Evolutionary conservation across 257 asterid species (phyloP).

Genomic region (Nicotiana obtusifolia): DNA sequence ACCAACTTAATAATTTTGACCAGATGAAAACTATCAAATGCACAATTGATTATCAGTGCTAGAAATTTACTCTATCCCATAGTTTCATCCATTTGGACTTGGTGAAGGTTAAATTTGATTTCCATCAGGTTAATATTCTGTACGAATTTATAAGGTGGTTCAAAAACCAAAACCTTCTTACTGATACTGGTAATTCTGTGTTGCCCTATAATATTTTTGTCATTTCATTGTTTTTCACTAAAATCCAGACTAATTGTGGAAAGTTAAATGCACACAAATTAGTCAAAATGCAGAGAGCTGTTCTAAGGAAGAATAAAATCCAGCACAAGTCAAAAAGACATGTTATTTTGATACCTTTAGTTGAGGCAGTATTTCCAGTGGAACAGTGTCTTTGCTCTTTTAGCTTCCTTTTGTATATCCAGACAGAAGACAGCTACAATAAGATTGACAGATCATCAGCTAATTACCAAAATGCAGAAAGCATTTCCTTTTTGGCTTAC

Average conservation of each 20-base stretch:
- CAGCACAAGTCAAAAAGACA: not conserved
- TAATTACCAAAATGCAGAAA: conserved; percentile 4
- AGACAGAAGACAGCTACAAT: conserved; percentile 57
- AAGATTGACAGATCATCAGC: not conserved
- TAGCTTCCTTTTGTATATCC: conserved; percentile 75
- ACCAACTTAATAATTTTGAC: not conserved
- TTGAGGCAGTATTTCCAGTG: conserved; percentile 25
- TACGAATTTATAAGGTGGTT: not conserved
- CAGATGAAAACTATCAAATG: not conserved
- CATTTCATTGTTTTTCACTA: not conserved
- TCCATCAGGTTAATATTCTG: not conserved
- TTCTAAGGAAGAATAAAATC: not conserved
- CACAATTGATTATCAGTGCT: not conserved
- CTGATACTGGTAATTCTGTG: not conserved
- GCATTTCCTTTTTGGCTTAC: no score
- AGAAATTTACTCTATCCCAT: not conserved
- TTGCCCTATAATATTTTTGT: not conserved
- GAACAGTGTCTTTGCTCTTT: conserved; percentile 54
- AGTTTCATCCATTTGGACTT: not conserved
- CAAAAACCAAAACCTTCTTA: not conserved
- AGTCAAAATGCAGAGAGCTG: not conserved
- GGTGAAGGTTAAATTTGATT: not conserved
- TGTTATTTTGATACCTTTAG: conserved; percentile 6
- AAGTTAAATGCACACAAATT: not conserved
- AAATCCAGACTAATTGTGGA: not conserved